These are phyloP conservation scores for Suillus sp. DNA, from an alignment of 768 basidiomycete species.

Conservation along the genomic window DNA sequence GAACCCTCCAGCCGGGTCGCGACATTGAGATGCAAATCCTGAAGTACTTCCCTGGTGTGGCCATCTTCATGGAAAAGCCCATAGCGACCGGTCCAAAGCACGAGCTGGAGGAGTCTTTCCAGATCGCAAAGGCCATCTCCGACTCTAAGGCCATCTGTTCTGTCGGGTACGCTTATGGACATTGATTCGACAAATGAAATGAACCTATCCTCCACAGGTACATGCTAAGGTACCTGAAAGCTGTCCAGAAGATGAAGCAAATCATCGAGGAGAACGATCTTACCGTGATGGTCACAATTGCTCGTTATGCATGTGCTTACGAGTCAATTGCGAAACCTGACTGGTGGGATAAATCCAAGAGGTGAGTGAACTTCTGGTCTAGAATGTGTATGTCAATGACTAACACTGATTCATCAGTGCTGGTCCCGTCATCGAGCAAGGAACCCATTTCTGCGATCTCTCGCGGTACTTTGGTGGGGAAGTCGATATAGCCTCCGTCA, in stretches of 20 bases:
- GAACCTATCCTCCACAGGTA: slow-evolving; percentile 49
- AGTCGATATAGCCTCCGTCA: slow-evolving; percentile 79
- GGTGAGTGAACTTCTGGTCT: slow-evolving; percentile 38
- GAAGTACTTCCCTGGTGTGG: slow-evolving; percentile 83
- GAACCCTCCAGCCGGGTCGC: slow-evolving; percentile 68
- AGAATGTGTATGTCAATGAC: slow-evolving; percentile 9
- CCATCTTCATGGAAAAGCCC: slow-evolving; percentile 93
- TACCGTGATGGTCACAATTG: slow-evolving; percentile 94
- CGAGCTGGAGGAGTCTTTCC: slow-evolving; percentile 68
- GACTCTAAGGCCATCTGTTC: slow-evolving; percentile 80
- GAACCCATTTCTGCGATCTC: slow-evolving; percentile 96
- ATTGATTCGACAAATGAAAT: not conserved
- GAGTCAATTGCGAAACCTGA: slow-evolving; percentile 77
- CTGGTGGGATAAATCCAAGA: slow-evolving; percentile 95
- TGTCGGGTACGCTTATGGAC: slow-evolving; percentile 64
- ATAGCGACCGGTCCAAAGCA: slow-evolving; percentile 76
- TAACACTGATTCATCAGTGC: slow-evolving; percentile 40
- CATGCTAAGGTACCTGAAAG: slow-evolving; percentile 93
- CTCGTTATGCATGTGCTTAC: slow-evolving; percentile 91
- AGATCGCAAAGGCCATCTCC: slow-evolving; percentile 70
- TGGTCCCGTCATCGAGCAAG: slow-evolving; percentile 87
- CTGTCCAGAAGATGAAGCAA: slow-evolving; percentile 94
- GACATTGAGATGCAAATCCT: slow-evolving; percentile 89
- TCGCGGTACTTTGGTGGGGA: slow-evolving; percentile 98
- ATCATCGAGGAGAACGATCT: slow-evolving; percentile 94